phyloP scores from a whole-genome alignment of 148 eudicot species.

The Rhododendron ferrugineum region DNA sequence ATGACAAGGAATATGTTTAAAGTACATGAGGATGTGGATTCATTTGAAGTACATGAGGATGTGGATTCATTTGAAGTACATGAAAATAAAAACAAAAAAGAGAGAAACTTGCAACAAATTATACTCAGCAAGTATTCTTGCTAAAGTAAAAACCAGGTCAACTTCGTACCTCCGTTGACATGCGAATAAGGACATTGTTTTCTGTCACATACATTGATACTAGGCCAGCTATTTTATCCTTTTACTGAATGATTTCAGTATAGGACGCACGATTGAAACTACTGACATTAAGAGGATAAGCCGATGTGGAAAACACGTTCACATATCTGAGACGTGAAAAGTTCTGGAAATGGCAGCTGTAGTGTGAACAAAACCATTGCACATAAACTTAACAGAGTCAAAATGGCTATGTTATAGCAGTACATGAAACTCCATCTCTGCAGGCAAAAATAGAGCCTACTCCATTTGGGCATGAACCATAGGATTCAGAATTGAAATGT shows the following conservation, averaged over 20 bases:
- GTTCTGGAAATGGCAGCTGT: background rate
- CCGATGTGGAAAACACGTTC: background rate
- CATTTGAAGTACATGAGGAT: background rate
- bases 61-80: background rate
- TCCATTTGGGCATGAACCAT: background rate
- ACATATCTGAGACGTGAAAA: background rate
- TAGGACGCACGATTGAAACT: slow-evolving; percentile 13
- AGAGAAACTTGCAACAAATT: background rate
- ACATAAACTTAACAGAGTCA: background rate
- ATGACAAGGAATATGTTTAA: too few relatives aligned
- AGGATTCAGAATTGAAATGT: background rate
- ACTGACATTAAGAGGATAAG: background rate
- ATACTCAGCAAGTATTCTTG: background rate
- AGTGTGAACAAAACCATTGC: background rate
- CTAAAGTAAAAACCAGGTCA: background rate
- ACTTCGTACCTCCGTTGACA: background rate
- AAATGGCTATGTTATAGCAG: background rate
- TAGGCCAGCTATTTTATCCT: background rate
- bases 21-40: too few relatives aligned
- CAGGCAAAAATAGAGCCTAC: background rate
- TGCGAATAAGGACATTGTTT: background rate
- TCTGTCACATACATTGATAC: background rate
- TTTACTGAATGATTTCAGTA: background rate
- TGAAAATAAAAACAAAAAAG: background rate
- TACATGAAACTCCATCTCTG: background rate